Evolutionary conservation across 148 eudicot genomes (phyloP).

Genomic region (Polygonum maritimum): DNA sequence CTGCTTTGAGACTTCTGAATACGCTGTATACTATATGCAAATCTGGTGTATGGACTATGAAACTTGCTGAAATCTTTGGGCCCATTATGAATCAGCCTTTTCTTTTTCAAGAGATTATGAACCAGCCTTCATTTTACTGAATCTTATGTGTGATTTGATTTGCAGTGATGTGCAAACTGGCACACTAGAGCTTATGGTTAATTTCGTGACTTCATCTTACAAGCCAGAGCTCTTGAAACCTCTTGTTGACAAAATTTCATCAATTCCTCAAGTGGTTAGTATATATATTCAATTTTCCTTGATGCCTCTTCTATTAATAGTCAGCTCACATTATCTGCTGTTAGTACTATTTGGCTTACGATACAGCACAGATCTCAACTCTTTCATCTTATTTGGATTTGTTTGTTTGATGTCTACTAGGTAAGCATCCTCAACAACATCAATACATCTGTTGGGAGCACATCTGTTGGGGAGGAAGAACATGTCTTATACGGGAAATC

Average conservation of each 20-base stretch:
- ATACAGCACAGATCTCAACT: background rate
- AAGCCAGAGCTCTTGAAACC: slow-evolving; percentile 78
- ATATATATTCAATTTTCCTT: background rate
- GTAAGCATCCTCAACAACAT: slow-evolving; percentile 91
- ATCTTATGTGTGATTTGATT: background rate
- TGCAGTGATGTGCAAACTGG: slow-evolving; percentile 70
- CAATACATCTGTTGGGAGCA: slow-evolving; percentile 88
- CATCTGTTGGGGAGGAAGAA: slow-evolving; percentile 83
- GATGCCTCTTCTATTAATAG: background rate
- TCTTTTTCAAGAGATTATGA: background rate
- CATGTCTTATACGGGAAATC: slow-evolving; percentile 69
- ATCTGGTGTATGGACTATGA: background rate
- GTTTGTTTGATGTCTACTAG: slow-evolving; percentile 19
- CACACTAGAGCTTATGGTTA: slow-evolving; percentile 78
- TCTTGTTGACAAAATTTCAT: slow-evolving; percentile 66
- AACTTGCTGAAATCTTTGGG: background rate
- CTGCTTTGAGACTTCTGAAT: background rate
- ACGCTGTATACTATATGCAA: background rate
- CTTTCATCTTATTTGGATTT: background rate
- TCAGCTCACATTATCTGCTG: background rate
- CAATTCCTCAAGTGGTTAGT: slow-evolving; percentile 80
- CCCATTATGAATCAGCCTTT: background rate
- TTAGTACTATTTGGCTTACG: background rate
- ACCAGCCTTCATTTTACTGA: background rate
- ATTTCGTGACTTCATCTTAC: slow-evolving; percentile 91